Evolutionary conservation across 208 protist species (phyloP).

Genomic region (Wallacemonas rigidus): DNA sequence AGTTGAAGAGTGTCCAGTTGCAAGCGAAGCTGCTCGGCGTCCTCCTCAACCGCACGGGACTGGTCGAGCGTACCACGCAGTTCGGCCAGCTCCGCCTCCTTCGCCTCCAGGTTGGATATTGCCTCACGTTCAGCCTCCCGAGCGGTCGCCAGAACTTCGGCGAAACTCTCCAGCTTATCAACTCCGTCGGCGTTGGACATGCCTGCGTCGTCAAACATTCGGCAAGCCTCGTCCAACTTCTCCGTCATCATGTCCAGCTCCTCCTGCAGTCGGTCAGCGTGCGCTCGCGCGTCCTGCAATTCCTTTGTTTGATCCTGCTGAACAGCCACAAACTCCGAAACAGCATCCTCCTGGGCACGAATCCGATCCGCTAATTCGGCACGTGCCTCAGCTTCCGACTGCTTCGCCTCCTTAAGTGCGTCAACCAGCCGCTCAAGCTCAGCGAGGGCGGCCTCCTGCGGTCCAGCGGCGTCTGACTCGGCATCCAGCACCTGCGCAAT

Average conservation of each 20-base stretch:
- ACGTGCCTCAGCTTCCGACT: slow-evolving; percentile 8
- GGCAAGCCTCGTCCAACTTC: slow-evolving; percentile 39
- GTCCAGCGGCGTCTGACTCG: neutral
- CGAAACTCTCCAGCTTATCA: slow-evolving; percentile 36
- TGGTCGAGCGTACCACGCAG: slow-evolving; percentile 17
- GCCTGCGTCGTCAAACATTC: slow-evolving; percentile 32
- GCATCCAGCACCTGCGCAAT: slow-evolving; percentile 29
- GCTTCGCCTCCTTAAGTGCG: slow-evolving; percentile 18
- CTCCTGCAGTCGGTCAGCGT: slow-evolving; percentile 31
- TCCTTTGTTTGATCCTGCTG: slow-evolving; percentile 20
- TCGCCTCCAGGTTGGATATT: slow-evolving; percentile 26
- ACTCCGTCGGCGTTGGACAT: slow-evolving; percentile 28
- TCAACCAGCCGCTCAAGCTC: slow-evolving; percentile 45
- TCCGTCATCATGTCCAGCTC: slow-evolving; percentile 39
- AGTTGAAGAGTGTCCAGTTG: slow-evolving; percentile 26
- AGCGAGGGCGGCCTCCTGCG: slow-evolving; percentile 25
- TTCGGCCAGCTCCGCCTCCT: slow-evolving; percentile 36
- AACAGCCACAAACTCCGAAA: neutral
- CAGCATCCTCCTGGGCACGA: slow-evolving; percentile 7
- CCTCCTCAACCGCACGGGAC: slow-evolving; percentile 18
- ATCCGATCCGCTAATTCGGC: neutral
- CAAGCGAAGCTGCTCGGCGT: slow-evolving; percentile 17
- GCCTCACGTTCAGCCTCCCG: slow-evolving; percentile 34
- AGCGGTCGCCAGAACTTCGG: slow-evolving; percentile 24
- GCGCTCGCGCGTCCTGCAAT: slow-evolving; percentile 23